Percentiles rank a stretch among this genome's conserved stretches.
Conservation (phyloP, 495 filamentous ascomycete species). For the Hyaloscypha finlandica region DNA sequence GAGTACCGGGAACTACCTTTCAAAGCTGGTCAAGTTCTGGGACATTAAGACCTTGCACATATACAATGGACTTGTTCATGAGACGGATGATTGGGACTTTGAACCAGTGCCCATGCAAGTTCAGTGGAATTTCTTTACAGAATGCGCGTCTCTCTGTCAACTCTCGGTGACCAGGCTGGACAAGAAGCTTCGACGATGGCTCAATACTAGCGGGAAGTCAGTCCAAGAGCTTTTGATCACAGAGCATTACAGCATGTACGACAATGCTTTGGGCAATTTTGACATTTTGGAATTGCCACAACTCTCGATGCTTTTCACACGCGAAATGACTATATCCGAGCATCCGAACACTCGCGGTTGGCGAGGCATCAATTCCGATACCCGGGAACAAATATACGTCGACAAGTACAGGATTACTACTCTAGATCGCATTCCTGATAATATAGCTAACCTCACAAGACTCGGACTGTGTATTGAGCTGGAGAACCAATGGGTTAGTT, state of each 20-base stretch:
- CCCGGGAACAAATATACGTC: too few relatives aligned
- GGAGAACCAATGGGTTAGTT: slow-evolving; percentile 14
- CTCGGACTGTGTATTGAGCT: slow-evolving; percentile 7
- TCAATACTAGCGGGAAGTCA: not conserved
- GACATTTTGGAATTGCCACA: not conserved
- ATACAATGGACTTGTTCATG: not conserved
- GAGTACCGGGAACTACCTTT: not conserved
- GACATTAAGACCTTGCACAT: not conserved
- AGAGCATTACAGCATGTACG: slow-evolving; percentile 12
- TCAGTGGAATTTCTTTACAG: not conserved
- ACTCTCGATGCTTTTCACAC: slow-evolving; percentile 14
- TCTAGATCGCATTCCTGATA: slow-evolving; percentile 8
- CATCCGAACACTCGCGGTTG: too few relatives aligned
- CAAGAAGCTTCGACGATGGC: not conserved
- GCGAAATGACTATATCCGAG: not conserved
- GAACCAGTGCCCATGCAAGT: not conserved
- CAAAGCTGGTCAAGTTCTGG: slow-evolving; percentile 3
- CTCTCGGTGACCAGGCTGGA: not conserved
- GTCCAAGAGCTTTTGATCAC: slow-evolving; percentile 12
- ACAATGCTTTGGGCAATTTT: slow-evolving; percentile 4
- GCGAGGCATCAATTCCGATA: too few relatives aligned
- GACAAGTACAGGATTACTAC: not conserved
- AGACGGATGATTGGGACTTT: too few relatives aligned
- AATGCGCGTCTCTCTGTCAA: not conserved
- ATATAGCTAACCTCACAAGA: not conserved